Evolutionary conservation across 768 basidiomycete species (phyloP).

Genomic region (Antrodiella citrinella): DNA sequence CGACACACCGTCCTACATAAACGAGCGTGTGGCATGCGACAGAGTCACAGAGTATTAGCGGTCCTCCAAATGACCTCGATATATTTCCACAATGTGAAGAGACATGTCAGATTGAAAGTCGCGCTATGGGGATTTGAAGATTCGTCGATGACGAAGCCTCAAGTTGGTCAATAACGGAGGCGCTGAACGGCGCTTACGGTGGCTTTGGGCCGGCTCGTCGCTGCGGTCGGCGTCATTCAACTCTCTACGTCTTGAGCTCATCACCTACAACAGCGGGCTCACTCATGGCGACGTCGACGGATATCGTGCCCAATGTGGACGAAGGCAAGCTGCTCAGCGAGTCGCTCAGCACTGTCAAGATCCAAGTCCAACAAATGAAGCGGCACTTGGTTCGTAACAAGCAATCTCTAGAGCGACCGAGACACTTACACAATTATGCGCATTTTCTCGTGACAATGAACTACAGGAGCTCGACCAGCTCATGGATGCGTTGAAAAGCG

Average conservation of each 20-base stretch:
- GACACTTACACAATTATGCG: too few relatives aligned
- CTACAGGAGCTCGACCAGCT: conserved; percentile 88
- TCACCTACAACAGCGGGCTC: background rate
- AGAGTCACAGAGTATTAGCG: too few relatives aligned
- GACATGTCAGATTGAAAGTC: too few relatives aligned
- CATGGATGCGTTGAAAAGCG: conserved; percentile 97
- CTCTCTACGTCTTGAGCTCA: background rate
- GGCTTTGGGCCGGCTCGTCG: background rate
- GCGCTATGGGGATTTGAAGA: too few relatives aligned
- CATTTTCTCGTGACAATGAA: too few relatives aligned
- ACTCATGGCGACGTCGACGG: background rate
- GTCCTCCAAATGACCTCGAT: too few relatives aligned
- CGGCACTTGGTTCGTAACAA: conserved; percentile 64
- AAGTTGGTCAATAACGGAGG: too few relatives aligned
- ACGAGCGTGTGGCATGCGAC: too few relatives aligned
- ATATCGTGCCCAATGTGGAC: conserved; percentile 34
- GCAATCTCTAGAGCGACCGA: background rate
- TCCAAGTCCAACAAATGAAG: conserved; percentile 93
- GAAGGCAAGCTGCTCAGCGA: conserved; percentile 83
- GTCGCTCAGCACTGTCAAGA: conserved; percentile 78
- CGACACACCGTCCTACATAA: too few relatives aligned
- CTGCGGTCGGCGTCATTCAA: background rate
- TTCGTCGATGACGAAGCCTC: too few relatives aligned
- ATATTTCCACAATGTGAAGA: too few relatives aligned
- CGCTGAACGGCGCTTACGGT: too few relatives aligned